Conservation (phyloP, 352 stramenopile genomes). For the Globisporangium splendens region DNA sequence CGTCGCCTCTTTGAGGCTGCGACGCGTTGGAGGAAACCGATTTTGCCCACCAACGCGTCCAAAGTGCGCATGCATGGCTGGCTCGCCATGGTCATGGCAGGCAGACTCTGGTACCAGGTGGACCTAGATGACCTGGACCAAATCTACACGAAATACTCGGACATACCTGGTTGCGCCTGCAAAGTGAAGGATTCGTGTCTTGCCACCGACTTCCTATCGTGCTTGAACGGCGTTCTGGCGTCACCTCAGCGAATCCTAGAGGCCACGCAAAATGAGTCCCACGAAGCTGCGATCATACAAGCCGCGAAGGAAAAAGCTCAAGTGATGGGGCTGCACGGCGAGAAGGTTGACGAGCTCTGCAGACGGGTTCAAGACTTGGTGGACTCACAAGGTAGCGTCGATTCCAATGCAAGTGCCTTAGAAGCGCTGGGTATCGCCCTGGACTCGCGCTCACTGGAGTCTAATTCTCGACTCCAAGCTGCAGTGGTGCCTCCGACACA, state of each 20-base stretch:
- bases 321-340: background rate
- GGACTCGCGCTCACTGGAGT: background rate
- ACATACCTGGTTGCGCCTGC: constrained; percentile 38
- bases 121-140: constrained; percentile 26
- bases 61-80: constrained; percentile 27
- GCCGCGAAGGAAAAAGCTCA: constrained; percentile 3
- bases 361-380: background rate
- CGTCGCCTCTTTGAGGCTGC: constrained; percentile 35
- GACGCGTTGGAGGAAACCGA: constrained; percentile 27
- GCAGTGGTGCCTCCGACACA: background rate
- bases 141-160: constrained; percentile 32
- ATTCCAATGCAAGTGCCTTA: background rate
- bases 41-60: constrained; percentile 42
- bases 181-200: constrained; percentile 46
- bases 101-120: constrained; percentile 56
- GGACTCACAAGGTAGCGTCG: background rate
- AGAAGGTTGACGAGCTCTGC: constrained; percentile 1
- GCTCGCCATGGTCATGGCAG: constrained; percentile 42
- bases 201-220: constrained; percentile 41
- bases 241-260: constrained; percentile 9
- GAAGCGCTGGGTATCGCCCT: constrained; percentile 19
- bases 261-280: background rate
- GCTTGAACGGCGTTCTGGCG: constrained; percentile 29
- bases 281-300: constrained; percentile 2
- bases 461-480: background rate